Percentiles rank a stretch among this genome's conserved stretches.
Conservation (phyloP, 345 rosid species). For the Dipteronia sinensis region DNA sequence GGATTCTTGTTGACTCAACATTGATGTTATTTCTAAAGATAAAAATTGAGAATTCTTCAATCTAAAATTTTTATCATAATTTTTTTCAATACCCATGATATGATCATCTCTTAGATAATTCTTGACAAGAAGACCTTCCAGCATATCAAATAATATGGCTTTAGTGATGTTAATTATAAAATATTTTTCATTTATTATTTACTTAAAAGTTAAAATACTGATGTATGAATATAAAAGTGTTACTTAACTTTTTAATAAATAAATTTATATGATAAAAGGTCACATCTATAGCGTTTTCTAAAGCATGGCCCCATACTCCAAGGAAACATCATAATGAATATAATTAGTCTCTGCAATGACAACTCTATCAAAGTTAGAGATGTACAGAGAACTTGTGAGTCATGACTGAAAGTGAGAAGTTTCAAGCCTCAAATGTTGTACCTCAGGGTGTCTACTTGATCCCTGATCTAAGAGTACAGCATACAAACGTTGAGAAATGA, state of each 20-base stretch:
- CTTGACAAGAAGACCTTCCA: neutral
- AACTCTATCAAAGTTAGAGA: slow-evolving; percentile 12
- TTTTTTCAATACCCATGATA: neutral
- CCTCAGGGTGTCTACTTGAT: neutral
- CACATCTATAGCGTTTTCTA: neutral
- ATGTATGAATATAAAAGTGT: neutral
- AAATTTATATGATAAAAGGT: neutral
- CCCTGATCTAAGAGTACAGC: neutral
- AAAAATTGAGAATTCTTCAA: neutral
- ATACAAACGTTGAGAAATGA: slow-evolving; percentile 6
- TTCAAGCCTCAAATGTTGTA: neutral
- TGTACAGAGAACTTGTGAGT: neutral
- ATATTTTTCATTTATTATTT: no score
- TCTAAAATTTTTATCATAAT: neutral
- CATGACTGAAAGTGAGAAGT: neutral
- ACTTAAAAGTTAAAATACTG: neutral
- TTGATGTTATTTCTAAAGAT: neutral
- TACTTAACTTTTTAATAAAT: neutral
- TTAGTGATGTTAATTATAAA: neutral
- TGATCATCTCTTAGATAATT: neutral
- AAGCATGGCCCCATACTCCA: neutral
- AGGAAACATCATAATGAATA: neutral
- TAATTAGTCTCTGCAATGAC: neutral
- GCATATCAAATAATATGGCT: neutral
- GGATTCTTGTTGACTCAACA: neutral